These are phyloP conservation scores for Populus tomentosa DNA, from an alignment of 441 rosid species.

Conservation along the genomic window DNA sequence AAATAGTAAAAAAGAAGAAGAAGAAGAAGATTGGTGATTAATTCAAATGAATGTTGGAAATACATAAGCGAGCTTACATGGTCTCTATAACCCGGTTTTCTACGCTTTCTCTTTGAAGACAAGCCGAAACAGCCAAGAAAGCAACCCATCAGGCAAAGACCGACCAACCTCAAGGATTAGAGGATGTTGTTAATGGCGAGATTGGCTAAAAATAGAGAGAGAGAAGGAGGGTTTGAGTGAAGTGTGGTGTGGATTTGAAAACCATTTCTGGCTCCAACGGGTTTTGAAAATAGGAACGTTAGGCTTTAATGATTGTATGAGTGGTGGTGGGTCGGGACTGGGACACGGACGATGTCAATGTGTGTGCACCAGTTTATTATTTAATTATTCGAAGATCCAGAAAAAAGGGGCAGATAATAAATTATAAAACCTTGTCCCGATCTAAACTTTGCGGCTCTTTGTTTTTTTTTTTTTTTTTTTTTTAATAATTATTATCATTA, in stretches of 20 bases:
- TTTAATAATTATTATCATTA: no score
- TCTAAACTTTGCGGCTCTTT: no score
- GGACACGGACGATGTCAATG: not conserved
- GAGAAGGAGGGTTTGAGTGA: not conserved
- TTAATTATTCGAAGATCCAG: no score
- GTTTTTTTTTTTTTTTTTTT: no score
- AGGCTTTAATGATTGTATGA: constrained; percentile 28
- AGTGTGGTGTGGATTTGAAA: constrained; percentile 4
- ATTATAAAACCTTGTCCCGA: no score
- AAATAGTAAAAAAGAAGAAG: not conserved
- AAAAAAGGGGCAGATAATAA: no score
- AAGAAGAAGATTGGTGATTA: not conserved
- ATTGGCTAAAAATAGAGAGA: not conserved
- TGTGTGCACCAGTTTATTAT: no score
- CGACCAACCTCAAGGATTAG: not conserved
- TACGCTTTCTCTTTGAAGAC: constrained; percentile 51
- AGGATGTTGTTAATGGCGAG: constrained; percentile 12
- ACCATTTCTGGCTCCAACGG: constrained; percentile 44
- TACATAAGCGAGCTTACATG: constrained; percentile 33
- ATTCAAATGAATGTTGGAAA: not conserved
- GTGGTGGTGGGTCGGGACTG: constrained; percentile 9
- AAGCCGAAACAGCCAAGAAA: constrained; percentile 64
- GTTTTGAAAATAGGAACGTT: constrained; percentile 54
- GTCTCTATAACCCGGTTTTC: constrained; percentile 45
- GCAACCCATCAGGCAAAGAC: constrained; percentile 39